These are phyloP conservation scores for Colletotrichum tofieldiae DNA, from an alignment of 2,329 filamentous ascomycete species.

Conservation along the genomic window DNA sequence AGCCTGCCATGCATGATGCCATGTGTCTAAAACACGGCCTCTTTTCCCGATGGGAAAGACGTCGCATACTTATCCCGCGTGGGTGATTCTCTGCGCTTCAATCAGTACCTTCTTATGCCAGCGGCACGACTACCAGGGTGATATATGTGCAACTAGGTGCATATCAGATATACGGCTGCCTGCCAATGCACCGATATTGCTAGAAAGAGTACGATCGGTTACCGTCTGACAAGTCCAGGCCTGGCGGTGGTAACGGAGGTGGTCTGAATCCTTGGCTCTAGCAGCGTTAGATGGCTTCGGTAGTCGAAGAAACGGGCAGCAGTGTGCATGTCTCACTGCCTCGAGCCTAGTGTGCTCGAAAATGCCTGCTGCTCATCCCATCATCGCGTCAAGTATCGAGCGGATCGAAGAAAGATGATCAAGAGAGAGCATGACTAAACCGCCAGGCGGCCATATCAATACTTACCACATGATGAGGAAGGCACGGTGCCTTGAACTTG, in stretches of 20 bases:
- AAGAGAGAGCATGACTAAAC: not conserved
- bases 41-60: conserved; percentile 14
- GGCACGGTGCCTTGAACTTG: too few relatives aligned
- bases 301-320: not conserved
- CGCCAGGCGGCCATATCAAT: too few relatives aligned
- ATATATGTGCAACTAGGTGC: not conserved
- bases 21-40: not conserved
- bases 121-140: not conserved
- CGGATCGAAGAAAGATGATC: not conserved
- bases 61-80: conserved; percentile 27
- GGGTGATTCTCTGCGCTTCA: not conserved
- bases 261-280: not conserved
- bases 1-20: conserved; percentile 13
- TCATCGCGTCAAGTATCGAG: not conserved
- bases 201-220: not conserved
- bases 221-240: not conserved
- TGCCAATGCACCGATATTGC: conserved; percentile 13
- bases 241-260: not conserved
- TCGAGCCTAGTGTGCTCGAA: not conserved
- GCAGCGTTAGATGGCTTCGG: not conserved
- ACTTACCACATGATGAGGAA: too few relatives aligned
- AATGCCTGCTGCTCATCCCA: not conserved
- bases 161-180: not conserved
- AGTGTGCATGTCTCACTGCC: not conserved
- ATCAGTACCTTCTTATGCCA: not conserved